Percentiles rank a stretch among this genome's conserved stretches.
phyloP scores from a whole-genome alignment of 1,284 basidiomycete species.

The Coniferiporia weirii region DNA sequence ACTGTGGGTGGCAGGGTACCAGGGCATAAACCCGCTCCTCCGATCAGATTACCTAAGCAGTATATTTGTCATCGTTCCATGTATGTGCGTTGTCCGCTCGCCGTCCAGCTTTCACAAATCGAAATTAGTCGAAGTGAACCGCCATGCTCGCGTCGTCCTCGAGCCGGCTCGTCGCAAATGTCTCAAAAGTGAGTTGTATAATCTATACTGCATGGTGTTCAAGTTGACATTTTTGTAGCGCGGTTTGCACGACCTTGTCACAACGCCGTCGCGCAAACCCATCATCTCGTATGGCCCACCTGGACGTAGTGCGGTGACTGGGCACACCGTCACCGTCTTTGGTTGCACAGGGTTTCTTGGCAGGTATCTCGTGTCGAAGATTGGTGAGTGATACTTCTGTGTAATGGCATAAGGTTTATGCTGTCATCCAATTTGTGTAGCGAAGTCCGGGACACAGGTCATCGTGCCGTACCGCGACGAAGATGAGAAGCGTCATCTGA shows the following conservation, averaged over 20 bases:
- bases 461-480: conserved; percentile 95
- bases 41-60: no score
- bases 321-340: conserved; percentile 94
- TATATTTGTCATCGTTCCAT: neutral
- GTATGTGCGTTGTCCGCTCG: neutral
- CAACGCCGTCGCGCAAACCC: conserved; percentile 57
- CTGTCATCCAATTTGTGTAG: conserved; percentile 34
- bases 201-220: neutral
- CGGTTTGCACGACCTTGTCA: conserved; percentile 63
- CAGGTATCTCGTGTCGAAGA: conserved; percentile 89
- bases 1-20: no score
- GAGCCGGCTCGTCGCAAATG: conserved; percentile 1
- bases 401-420: neutral
- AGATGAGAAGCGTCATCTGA: conserved; percentile 88
- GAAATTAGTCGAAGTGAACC: neutral
- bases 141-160: conserved; percentile 13
- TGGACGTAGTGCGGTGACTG: conserved; percentile 82
- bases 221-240: conserved; percentile 38
- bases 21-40: no score
- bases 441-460: conserved; percentile 90
- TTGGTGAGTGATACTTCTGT: conserved; percentile 50
- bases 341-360: conserved; percentile 96
- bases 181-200: neutral
- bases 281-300: conserved; percentile 72
- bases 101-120: neutral